These are phyloP conservation scores for Xanthoconium purpureum DNA, from an alignment of 768 basidiomycete genomes.

Conservation along the genomic window DNA sequence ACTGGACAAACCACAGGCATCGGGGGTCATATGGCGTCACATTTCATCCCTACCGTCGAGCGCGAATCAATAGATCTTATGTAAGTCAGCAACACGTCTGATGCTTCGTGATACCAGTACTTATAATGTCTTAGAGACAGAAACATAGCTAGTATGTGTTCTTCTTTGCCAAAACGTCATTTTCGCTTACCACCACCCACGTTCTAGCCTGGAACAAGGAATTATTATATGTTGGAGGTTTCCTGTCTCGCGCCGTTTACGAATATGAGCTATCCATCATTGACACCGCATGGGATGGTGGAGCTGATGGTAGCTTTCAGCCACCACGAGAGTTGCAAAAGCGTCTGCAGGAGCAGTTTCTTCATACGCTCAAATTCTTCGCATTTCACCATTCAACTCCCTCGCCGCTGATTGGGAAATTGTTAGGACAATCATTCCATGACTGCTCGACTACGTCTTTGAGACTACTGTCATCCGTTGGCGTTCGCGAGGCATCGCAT, in stretches of 20 bases:
- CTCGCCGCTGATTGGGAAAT: neutral
- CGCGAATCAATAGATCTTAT: neutral
- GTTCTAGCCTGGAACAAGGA: constrained; percentile 83
- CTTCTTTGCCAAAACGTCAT: neutral
- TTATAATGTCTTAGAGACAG: constrained; percentile 47
- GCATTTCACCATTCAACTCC: neutral
- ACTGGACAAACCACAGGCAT: neutral
- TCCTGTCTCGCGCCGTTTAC: constrained; percentile 78
- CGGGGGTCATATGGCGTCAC: neutral
- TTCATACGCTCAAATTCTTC: neutral
- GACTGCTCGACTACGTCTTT: neutral
- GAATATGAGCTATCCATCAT: constrained; percentile 71
- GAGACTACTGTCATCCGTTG: neutral
- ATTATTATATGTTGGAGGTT: constrained; percentile 78
- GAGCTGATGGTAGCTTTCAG: no score
- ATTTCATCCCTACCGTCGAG: neutral
- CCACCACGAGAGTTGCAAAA: neutral
- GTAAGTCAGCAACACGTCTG: neutral
- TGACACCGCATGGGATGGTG: neutral
- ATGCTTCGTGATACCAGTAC: neutral
- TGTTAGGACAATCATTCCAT: neutral
- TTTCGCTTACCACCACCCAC: neutral
- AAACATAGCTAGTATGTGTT: constrained; percentile 50
- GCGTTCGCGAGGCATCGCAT: neutral
- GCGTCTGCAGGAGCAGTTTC: neutral